A percentile compares a stretch with the other conserved stretches of the same genome.
Conservation (phyloP, 202 grass and related monocot genomes). For the Carex arenaria region DNA sequence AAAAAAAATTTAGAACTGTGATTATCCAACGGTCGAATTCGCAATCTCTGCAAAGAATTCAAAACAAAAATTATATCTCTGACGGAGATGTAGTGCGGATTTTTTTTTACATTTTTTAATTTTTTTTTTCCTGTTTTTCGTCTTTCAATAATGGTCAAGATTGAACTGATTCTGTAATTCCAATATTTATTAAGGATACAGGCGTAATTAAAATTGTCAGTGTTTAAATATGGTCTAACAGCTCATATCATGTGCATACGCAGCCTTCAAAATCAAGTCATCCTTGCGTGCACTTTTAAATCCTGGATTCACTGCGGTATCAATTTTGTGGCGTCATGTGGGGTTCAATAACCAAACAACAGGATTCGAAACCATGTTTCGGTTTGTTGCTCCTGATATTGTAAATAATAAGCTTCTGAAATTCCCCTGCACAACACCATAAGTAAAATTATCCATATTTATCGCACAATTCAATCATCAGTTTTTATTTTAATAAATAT, state of each 20-base stretch:
- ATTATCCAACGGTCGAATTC: too few relatives aligned
- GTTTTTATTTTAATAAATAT: too few relatives aligned
- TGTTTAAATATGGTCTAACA: constrained; percentile 2
- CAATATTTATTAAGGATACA: background rate
- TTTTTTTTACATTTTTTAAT: background rate
- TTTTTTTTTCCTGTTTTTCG: background rate
- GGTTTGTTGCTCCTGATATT: background rate
- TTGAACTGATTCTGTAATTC: background rate
- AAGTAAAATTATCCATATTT: too few relatives aligned
- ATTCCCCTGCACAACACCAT: background rate
- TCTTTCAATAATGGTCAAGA: background rate
- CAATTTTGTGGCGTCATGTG: background rate
- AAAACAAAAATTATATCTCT: too few relatives aligned
- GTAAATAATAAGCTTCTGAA: background rate
- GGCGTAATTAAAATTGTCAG: background rate
- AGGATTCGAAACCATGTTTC: background rate
- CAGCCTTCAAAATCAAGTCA: constrained; percentile 8
- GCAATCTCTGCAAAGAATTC: too few relatives aligned
- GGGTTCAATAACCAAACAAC: background rate
- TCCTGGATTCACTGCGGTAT: background rate
- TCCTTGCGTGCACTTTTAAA: constrained; percentile 1
- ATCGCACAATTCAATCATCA: too few relatives aligned
- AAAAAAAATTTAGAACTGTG: too few relatives aligned
- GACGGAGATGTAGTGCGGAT: background rate
- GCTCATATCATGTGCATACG: background rate